A percentile compares a stretch with the other conserved stretches of the same genome.
Evolutionary conservation across 2,329 filamentous ascomycete genomes (phyloP).

Genomic region (Mariannaea elegans): DNA sequence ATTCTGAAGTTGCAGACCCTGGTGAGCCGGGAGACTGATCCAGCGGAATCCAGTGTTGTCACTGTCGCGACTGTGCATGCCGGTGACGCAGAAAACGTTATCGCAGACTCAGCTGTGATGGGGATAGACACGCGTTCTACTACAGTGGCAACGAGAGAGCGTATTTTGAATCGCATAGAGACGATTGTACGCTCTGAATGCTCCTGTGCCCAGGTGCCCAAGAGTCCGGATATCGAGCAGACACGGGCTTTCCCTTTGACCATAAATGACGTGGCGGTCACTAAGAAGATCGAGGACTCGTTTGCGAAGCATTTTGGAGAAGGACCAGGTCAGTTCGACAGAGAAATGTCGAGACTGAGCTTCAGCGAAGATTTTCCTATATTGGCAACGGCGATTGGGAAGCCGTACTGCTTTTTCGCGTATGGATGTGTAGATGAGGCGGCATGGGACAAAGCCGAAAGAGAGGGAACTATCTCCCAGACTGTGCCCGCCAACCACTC

Average conservation of each 20-base stretch:
- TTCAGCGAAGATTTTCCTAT: constrained; percentile 65
- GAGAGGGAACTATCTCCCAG: constrained; percentile 22
- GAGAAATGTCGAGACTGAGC: constrained; percentile 50
- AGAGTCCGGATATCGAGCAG: constrained; percentile 53
- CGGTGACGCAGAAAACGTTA: constrained; percentile 55
- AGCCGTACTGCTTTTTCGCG: constrained; percentile 32
- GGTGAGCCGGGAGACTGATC: constrained; percentile 43
- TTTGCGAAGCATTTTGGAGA: constrained; percentile 57
- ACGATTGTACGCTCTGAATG: constrained; percentile 63
- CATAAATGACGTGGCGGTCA: constrained; percentile 59
- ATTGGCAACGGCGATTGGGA: constrained; percentile 30
- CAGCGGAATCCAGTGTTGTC: constrained; percentile 53
- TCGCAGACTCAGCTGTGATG: constrained; percentile 51
- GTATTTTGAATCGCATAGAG: constrained; percentile 44
- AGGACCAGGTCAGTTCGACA: constrained; percentile 44
- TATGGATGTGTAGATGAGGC: constrained; percentile 28
- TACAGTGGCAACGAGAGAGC: constrained; percentile 41
- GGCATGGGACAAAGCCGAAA: constrained; percentile 28
- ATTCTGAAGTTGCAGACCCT: constrained; percentile 48
- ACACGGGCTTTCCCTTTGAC: constrained; percentile 55
- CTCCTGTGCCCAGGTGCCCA: constrained; percentile 46
- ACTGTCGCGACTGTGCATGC: constrained; percentile 54
- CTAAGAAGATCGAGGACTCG: constrained; percentile 49
- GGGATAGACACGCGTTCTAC: constrained; percentile 52
- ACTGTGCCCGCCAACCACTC: constrained; percentile 39